Base-by-base conservation (phyloP, 179 eudicot species). In the Gypsophila paniculata region DNA sequence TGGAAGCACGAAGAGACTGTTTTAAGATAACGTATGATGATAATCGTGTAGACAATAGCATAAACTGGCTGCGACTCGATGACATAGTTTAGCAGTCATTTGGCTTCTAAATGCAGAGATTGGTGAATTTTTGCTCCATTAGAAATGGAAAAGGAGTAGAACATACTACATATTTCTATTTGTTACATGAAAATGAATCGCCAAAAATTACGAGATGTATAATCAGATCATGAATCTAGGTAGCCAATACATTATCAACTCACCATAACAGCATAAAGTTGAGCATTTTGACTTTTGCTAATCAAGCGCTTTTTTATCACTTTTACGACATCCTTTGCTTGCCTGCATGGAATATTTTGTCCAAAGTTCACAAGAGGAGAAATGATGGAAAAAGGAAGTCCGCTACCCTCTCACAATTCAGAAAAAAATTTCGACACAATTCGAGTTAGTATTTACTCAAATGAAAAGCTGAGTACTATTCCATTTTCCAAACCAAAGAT, bases 271-370 rank as follows among this genome's bases (percentile, higher is more conserved):
- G 98, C 84, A 80, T 78, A 89, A 52, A 93, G 77, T 76, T 93
- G 97, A 70, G 87, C 80, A 82, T 83, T 88, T 36, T 86, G 46
- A 75, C 84, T 80, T 83, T 89, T 93, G 81, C 90, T 89, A 66
- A 85, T 83, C 83, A 92, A 77, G 7, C 96, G 90, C 77, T 90
- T 92, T 69, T 92, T 92, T 17, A 92, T 87, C 49, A 91, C 85
- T 82, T 90, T 92, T 44, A 90, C 85, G 66, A 90, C 90, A 80
- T 85, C 92, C 84, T 79, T 89, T 19, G 96, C 93, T 77, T 87
- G 90, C 88, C 97, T 93, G 85, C 76, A 81, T 57, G 72, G 55
- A 34, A 76, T 39, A 70, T 65, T 38, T 77, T 61, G 38, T 39
- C 25, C 61, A 71, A 44, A 42, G 34, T 42, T 63, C 44, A 63